A percentile compares a stretch with the other conserved stretches of the same genome.
Conservation (phyloP, 2,329 filamentous ascomycete species). For the Waltergamsia citrina region DNA sequence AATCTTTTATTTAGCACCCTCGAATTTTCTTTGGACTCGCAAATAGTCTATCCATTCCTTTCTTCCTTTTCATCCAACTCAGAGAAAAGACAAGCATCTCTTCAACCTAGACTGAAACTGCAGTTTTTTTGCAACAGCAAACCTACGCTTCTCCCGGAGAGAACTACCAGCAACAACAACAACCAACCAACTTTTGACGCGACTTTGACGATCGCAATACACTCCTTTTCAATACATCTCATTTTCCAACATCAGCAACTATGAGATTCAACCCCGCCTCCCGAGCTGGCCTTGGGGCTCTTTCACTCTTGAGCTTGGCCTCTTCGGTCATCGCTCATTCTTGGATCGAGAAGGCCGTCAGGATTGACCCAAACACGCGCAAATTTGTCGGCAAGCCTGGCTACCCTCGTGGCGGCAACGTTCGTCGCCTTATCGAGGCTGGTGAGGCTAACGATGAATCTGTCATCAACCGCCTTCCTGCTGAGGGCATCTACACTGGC, state of each 20-base stretch:
- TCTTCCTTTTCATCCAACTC: no score
- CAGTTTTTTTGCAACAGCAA: not conserved
- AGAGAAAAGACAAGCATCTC: no score
- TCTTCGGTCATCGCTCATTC: conserved; percentile 48
- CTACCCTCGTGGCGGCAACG: conserved; percentile 60
- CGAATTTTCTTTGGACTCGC: no score
- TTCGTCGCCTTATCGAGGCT: conserved; percentile 17
- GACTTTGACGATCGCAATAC: no score
- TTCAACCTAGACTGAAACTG: no score
- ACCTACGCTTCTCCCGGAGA: conserved; percentile 1
- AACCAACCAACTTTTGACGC: no score
- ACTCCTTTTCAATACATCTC: not conserved
- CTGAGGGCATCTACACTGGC: conserved; percentile 52
- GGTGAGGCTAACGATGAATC: conserved; percentile 42
- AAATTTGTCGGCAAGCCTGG: conserved; percentile 37
- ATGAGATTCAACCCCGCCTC: conserved; percentile 4
- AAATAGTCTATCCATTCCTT: no score
- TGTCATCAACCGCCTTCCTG: conserved; percentile 48
- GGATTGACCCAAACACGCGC: conserved; percentile 65
- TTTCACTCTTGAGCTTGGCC: conserved; percentile 20
- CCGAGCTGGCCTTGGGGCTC: conserved; percentile 11
- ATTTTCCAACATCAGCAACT: conserved; percentile 1
- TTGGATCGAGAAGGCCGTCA: conserved; percentile 72
- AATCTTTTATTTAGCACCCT: no score
- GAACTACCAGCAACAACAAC: not conserved